These are phyloP conservation scores for Bruguiera hainesii DNA, from an alignment of 441 rosid species.

Conservation along the genomic window DNA sequence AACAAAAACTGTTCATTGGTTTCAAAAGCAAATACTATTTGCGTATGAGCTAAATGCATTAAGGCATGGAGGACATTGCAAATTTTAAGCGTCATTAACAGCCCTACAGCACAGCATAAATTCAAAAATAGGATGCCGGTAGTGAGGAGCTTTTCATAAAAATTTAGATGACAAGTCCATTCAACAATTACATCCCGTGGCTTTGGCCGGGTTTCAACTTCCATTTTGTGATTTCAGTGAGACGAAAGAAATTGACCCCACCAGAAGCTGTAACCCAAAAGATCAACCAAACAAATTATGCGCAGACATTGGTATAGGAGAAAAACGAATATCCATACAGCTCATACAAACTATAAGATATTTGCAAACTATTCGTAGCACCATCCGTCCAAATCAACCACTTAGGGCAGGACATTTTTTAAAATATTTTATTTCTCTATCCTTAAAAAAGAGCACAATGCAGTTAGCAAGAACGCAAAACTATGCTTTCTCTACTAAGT, in stretches of 20 bases:
- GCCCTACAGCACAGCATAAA: not conserved
- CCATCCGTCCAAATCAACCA: conserved; percentile 1
- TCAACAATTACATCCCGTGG: conserved; percentile 29
- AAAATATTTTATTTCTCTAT: not conserved
- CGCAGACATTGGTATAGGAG: not conserved
- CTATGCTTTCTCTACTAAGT: not conserved
- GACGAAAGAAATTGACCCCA: no score
- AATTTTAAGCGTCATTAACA: not conserved
- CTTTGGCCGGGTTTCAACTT: conserved; percentile 19
- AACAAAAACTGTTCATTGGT: not conserved
- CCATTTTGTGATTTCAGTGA: conserved; percentile 23
- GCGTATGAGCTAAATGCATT: not conserved
- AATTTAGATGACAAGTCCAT: not conserved
- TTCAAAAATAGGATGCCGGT: not conserved
- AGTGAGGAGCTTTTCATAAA: not conserved
- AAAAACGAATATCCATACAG: not conserved
- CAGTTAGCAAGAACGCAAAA: not conserved
- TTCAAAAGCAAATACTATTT: not conserved
- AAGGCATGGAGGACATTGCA: not conserved
- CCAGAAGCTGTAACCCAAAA: no score
- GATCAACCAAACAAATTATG: no score
- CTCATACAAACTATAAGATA: not conserved
- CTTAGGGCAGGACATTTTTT: not conserved
- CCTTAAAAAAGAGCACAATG: not conserved
- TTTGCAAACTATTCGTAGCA: not conserved